Evolutionary conservation across 495 filamentous ascomycete genomes (phyloP).

Genomic region (Mytilinidion resinicola): DNA sequence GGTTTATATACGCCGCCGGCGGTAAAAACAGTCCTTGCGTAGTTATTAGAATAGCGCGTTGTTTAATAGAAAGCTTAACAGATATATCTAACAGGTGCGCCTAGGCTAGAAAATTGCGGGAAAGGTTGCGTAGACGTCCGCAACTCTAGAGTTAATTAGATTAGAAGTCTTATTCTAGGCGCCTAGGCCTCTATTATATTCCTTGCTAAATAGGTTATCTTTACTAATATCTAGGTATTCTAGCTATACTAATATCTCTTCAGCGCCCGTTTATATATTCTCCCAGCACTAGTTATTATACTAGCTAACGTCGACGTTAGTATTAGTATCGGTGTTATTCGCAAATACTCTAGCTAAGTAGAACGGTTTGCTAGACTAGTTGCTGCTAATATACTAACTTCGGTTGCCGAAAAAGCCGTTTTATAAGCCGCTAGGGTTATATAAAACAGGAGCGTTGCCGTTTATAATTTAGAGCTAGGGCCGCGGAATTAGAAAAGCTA

Average conservation of each 20-base stretch:
- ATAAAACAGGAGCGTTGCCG: too few relatives aligned
- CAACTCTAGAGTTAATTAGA: neutral
- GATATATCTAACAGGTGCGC: too few relatives aligned
- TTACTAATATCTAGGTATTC: neutral
- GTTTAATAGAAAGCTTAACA: too few relatives aligned
- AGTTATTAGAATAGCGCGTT: too few relatives aligned
- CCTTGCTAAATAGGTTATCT: neutral
- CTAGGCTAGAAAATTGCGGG: neutral
- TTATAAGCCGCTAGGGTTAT: too few relatives aligned
- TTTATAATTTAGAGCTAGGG: too few relatives aligned
- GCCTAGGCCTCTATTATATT: neutral
- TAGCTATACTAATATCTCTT: neutral
- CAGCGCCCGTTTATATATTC: neutral
- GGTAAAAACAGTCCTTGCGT: slow-evolving; percentile 2
- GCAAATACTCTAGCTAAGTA: too few relatives aligned
- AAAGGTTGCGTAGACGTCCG: neutral
- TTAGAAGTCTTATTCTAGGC: neutral
- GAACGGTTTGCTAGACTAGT: neutral
- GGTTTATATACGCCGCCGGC: neutral
- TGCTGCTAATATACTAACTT: neutral
- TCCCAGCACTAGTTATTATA: neutral
- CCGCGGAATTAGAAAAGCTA: too few relatives aligned
- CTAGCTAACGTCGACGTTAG: too few relatives aligned
- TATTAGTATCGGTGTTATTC: too few relatives aligned
- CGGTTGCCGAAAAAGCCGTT: neutral